Evolutionary conservation across 1,284 basidiomycete species (phyloP).

Genomic region (Leccinum pachyderme): DNA sequence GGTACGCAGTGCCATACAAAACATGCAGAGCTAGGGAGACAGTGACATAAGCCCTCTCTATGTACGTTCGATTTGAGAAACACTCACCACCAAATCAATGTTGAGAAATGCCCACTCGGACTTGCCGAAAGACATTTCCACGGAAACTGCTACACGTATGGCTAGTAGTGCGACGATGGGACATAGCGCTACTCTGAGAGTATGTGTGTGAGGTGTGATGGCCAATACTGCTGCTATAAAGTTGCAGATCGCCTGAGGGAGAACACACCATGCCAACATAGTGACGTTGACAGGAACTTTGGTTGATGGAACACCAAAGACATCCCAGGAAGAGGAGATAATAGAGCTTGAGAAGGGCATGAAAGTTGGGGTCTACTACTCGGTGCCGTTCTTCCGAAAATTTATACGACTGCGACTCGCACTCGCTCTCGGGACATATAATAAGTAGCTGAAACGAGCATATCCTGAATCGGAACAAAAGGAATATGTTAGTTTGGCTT

Average conservation of each 20-base stretch:
- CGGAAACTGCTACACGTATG: slow-evolving; percentile 39
- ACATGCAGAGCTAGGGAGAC: slow-evolving; percentile 19
- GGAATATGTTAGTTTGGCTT: no score
- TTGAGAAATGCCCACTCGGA: background rate
- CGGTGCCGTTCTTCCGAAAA: background rate
- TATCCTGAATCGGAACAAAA: no score
- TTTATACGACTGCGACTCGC: background rate
- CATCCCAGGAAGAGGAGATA: background rate
- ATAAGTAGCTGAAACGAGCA: no score
- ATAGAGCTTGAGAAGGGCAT: background rate
- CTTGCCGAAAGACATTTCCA: slow-evolving; percentile 41
- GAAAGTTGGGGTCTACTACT: background rate
- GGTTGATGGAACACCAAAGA: background rate
- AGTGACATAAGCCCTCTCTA: background rate
- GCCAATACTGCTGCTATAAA: slow-evolving; percentile 50
- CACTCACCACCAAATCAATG: background rate
- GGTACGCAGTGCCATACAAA: slow-evolving; percentile 11
- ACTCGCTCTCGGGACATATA: no score
- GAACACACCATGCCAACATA: background rate
- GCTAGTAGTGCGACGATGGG: slow-evolving; percentile 42
- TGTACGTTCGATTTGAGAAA: background rate
- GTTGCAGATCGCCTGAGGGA: slow-evolving; percentile 44
- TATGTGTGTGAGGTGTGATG: slow-evolving; percentile 41
- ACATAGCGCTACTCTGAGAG: slow-evolving; percentile 42
- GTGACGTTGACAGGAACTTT: background rate